phyloP scores from a whole-genome alignment of 805 yeast species.

The Pichia pseudocactophila region DNA sequence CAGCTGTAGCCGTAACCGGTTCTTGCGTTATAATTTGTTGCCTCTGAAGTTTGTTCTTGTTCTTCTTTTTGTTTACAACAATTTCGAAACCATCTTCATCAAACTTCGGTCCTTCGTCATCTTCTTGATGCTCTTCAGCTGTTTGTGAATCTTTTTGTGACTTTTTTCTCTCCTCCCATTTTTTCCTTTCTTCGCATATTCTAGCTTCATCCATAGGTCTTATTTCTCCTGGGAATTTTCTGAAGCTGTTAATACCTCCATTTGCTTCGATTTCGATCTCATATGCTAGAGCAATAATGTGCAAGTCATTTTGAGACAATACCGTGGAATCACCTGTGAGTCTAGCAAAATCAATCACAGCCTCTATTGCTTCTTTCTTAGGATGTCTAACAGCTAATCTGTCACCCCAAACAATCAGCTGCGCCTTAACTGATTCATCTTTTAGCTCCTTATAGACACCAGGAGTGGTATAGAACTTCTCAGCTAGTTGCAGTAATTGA shows the following conservation, averaged over 20 bases:
- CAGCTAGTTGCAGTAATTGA: conserved; percentile 60
- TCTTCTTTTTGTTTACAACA: conserved; percentile 8
- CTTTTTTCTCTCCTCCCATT: conserved; percentile 6
- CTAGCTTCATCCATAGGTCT: conserved; percentile 31
- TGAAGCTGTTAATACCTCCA: conserved; percentile 60
- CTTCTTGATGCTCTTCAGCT: conserved; percentile 13
- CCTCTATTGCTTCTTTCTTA: conserved; percentile 46
- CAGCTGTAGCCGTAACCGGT: conserved; percentile 1
- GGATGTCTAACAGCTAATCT: conserved; percentile 70
- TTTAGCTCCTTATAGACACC: conserved; percentile 81
- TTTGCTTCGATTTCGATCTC: conserved; percentile 71
- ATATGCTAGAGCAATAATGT: conserved; percentile 82
- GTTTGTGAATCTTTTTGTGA: conserved; percentile 7
- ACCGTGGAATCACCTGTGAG: conserved; percentile 89
- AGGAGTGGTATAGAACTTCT: conserved; percentile 78
- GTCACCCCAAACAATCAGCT: conserved; percentile 75
- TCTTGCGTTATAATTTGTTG: neutral
- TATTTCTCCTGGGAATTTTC: conserved; percentile 55
- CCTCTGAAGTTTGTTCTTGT: conserved; percentile 2
- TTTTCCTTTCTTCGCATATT: conserved; percentile 19
- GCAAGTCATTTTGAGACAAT: conserved; percentile 83
- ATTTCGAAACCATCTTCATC: conserved; percentile 16
- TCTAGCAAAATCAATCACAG: conserved; percentile 68
- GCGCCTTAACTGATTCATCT: conserved; percentile 77
- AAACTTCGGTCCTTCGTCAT: conserved; percentile 12